These are phyloP conservation scores for Cutaneotrichosporon spelunceum DNA, from an alignment of 1,284 basidiomycete species.

Conservation along the genomic window DNA sequence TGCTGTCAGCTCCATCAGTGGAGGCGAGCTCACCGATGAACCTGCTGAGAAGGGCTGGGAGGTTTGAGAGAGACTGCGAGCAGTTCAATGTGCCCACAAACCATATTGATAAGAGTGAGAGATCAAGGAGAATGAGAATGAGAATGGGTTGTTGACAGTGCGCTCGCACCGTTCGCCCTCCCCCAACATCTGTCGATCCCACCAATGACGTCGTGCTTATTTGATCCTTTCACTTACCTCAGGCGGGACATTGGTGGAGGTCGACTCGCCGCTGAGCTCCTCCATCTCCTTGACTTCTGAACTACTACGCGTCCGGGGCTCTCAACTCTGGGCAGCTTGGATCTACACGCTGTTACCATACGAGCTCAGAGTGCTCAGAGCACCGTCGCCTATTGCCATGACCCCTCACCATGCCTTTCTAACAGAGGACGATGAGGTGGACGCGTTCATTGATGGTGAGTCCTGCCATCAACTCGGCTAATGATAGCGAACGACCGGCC, in stretches of 20 bases:
- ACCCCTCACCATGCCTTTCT: constrained; percentile 5
- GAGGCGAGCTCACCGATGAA: constrained; percentile 42
- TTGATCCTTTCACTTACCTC: background rate
- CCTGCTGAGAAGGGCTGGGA: constrained; percentile 43
- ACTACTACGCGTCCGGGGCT: background rate
- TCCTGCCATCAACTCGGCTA: background rate
- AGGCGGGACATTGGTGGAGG: background rate
- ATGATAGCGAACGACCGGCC: constrained; percentile 11
- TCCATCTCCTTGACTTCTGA: background rate
- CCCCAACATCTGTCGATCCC: background rate
- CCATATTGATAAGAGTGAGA: constrained; percentile 10
- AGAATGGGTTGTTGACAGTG: background rate
- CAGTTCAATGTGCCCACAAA: constrained; percentile 38
- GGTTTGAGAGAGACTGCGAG: constrained; percentile 31
- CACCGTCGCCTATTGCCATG: constrained; percentile 1
- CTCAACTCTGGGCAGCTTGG: background rate
- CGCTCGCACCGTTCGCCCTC: background rate
- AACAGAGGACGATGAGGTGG: constrained; percentile 13
- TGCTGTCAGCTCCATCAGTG: constrained; percentile 19
- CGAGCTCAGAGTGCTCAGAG: constrained; percentile 12
- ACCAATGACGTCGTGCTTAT: background rate
- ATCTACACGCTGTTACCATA: constrained; percentile 10
- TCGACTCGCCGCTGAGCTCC: background rate
- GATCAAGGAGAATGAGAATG: background rate
- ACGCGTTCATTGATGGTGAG: background rate